Conservation (phyloP, 768 basidiomycete species). For the Cyclocybe cylindracea region DNA sequence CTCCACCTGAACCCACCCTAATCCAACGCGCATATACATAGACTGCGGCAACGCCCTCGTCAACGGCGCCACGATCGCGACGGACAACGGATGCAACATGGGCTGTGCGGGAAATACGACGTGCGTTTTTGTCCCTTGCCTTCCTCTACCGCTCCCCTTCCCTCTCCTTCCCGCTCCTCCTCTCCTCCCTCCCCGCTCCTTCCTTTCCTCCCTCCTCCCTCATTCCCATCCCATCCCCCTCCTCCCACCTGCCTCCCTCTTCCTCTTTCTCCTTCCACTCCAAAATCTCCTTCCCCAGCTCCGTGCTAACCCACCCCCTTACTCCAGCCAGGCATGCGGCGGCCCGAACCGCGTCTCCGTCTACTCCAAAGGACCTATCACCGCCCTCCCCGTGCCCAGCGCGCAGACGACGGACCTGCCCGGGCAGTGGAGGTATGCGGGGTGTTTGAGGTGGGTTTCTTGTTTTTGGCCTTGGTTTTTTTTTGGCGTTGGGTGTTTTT, state of each 20-base stretch:
- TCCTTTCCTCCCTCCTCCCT: not conserved
- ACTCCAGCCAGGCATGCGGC: slow-evolving; percentile 64
- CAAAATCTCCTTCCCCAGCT: no score
- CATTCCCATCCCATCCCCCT: no score
- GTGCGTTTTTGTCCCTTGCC: slow-evolving; percentile 44
- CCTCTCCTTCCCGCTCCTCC: no score
- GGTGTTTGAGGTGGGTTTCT: slow-evolving; percentile 66
- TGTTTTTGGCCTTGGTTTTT: no score
- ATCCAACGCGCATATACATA: slow-evolving; percentile 20
- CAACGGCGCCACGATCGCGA: slow-evolving; percentile 54
- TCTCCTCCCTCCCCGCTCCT: no score
- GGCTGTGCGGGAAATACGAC: slow-evolving; percentile 67
- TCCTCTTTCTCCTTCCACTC: no score
- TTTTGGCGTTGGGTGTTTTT: no score
- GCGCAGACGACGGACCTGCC: slow-evolving; percentile 59
- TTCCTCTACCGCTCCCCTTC: no score
- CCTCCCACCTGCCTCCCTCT: no score
- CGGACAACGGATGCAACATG: slow-evolving; percentile 66
- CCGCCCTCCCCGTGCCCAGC: slow-evolving; percentile 58
- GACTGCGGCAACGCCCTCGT: slow-evolving; percentile 73
- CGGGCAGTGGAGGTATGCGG: slow-evolving; percentile 62
- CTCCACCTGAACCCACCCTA: not conserved
- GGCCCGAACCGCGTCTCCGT: slow-evolving; percentile 73
- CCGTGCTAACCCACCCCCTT: not conserved
- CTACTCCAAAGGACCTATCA: slow-evolving; percentile 53